Evolutionary conservation across 169 alveolate species (phyloP).

Genomic region (Plasmodium vinckei): DNA sequence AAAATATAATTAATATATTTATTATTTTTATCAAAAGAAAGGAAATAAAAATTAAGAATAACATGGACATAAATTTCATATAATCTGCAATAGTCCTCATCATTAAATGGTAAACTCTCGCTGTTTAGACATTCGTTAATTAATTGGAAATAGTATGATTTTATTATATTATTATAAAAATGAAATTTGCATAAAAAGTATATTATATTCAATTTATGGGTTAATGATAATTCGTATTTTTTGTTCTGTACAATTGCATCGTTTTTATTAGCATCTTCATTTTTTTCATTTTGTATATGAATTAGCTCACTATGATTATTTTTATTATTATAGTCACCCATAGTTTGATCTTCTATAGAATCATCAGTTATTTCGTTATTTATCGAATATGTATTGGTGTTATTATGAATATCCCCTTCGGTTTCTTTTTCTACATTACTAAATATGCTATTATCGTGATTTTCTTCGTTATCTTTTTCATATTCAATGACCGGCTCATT

Average conservation of each 20-base stretch:
- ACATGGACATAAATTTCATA: slow-evolving; percentile 74
- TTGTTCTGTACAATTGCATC: slow-evolving; percentile 5
- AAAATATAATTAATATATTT: slow-evolving; percentile 70
- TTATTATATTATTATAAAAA: slow-evolving; percentile 53
- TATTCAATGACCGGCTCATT: not conserved
- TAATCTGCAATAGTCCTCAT: slow-evolving; percentile 70
- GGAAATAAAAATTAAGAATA: slow-evolving; percentile 72
- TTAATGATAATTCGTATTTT: slow-evolving; percentile 11
- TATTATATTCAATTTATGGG: slow-evolving; percentile 52
- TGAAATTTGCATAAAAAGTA: slow-evolving; percentile 63
- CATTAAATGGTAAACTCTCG: slow-evolving; percentile 12
- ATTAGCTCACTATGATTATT: not conserved
- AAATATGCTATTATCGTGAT: not conserved
- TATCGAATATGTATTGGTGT: not conserved
- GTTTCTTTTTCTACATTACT: not conserved
- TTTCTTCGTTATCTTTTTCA: not conserved
- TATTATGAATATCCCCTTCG: not conserved
- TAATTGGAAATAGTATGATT: slow-evolving; percentile 45
- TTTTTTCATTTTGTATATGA: not conserved
- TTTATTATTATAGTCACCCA: not conserved
- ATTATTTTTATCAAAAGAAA: slow-evolving; percentile 74
- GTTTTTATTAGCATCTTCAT: slow-evolving; percentile 3
- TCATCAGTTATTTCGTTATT: not conserved
- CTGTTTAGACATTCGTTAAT: slow-evolving; percentile 39
- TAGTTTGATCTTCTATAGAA: not conserved